Percentiles rank a stretch among this genome's conserved stretches.
Conservation (phyloP, 2,329 filamentous ascomycete species). For the Apiospora phragmitis region DNA sequence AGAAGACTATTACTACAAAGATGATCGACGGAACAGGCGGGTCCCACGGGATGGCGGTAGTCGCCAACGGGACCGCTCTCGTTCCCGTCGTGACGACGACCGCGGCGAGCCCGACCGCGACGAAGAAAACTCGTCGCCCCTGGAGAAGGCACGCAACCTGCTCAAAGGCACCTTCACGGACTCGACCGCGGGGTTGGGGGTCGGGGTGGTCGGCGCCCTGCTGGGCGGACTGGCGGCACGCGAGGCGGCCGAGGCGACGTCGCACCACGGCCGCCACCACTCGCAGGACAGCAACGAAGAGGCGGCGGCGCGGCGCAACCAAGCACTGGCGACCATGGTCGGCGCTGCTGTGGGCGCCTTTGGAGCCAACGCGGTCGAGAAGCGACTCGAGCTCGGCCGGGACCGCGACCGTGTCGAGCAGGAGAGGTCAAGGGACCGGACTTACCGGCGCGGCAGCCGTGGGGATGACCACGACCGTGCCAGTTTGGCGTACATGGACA, state of each 20-base stretch:
- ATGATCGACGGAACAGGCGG: neutral
- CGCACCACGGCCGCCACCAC: conserved; percentile 26
- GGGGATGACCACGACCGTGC: conserved; percentile 8
- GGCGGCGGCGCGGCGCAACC: conserved; percentile 33
- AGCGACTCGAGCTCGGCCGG: conserved; percentile 30
- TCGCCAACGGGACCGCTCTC: neutral
- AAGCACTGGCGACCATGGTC: conserved; percentile 50
- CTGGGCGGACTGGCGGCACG: conserved; percentile 55
- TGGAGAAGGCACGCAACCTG: conserved; percentile 41
- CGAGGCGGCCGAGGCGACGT: conserved; percentile 46
- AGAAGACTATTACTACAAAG: conserved; percentile 10
- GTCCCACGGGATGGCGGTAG: neutral
- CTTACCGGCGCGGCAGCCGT: conserved; percentile 20
- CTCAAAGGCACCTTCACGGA: conserved; percentile 50
- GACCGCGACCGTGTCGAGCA: conserved; percentile 21
- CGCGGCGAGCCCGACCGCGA: neutral
- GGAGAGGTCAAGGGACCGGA: conserved; percentile 26
- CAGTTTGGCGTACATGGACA: conserved; percentile 1
- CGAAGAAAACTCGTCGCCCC: conserved; percentile 25
- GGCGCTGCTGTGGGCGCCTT: conserved; percentile 57
- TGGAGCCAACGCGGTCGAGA: conserved; percentile 45
- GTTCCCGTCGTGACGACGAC: neutral
- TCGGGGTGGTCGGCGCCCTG: conserved; percentile 53
- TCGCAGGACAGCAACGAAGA: conserved; percentile 23
- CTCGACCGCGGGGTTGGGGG: conserved; percentile 49